phyloP scores from a whole-genome alignment of 2,329 filamentous ascomycete species.

The Paraphaeosphaeria minitans region DNA sequence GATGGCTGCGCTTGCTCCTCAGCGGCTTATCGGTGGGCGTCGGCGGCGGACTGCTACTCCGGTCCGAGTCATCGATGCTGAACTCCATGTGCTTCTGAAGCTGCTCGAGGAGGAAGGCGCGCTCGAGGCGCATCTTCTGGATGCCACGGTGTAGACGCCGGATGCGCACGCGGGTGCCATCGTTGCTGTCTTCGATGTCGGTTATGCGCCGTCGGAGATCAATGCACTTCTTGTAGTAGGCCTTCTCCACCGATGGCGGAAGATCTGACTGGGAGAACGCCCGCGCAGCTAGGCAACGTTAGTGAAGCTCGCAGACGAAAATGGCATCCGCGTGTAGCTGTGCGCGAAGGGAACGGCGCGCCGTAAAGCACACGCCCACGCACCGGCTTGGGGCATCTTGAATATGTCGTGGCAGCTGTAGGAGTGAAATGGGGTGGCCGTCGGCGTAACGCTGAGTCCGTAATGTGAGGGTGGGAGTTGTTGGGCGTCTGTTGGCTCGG shows the following conservation, averaged over 20 bases:
- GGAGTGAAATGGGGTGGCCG: not conserved
- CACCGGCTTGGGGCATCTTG: constrained; percentile 7
- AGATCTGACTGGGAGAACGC: constrained; percentile 51
- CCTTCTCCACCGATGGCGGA: constrained; percentile 91
- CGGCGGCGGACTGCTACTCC: constrained; percentile 78
- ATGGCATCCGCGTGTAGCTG: not conserved
- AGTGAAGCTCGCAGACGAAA: not conserved
- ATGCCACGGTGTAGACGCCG: constrained; percentile 81
- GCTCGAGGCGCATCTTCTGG: constrained; percentile 88
- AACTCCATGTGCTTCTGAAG: constrained; percentile 55
- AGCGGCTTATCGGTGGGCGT: constrained; percentile 81
- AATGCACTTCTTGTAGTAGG: constrained; percentile 95
- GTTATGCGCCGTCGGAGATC: constrained; percentile 88
- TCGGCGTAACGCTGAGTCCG: not conserved
- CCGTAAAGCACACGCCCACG: not conserved
- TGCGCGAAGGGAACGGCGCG: not conserved
- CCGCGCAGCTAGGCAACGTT: constrained; percentile 25
- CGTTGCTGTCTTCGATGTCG: constrained; percentile 91
- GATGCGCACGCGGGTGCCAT: constrained; percentile 78
- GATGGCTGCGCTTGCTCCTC: constrained; percentile 73
- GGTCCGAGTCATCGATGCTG: constrained; percentile 68
- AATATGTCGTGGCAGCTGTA: not conserved
- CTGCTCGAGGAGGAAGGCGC: constrained; percentile 64
- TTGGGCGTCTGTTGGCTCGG: not conserved
- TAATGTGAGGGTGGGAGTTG: not conserved